Evolutionary conservation across 805 yeast genomes (phyloP).

Genomic region (Teunomyces atbi): DNA sequence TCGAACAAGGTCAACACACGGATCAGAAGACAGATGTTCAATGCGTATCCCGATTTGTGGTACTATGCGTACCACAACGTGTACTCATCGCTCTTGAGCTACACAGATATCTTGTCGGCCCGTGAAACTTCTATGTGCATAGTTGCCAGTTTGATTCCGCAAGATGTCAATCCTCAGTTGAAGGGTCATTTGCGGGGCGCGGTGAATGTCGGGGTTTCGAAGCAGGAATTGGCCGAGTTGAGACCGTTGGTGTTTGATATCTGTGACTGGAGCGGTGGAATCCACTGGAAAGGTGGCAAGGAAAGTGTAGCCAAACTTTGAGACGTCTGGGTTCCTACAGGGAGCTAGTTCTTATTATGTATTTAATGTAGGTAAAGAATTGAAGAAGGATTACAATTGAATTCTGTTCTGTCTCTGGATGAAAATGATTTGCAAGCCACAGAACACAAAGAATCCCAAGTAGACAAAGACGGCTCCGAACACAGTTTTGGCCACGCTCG

Average conservation of each 20-base stretch:
- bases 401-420: constrained; percentile 66
- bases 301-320: constrained; percentile 51
- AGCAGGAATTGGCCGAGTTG: constrained; percentile 58
- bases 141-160: constrained; percentile 80
- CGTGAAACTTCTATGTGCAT: constrained; percentile 76
- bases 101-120: constrained; percentile 56
- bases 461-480: constrained; percentile 88
- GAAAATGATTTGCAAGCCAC: constrained; percentile 79
- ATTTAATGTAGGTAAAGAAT: constrained; percentile 1
- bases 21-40: constrained; percentile 62
- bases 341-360: not conserved
- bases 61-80: constrained; percentile 67
- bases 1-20: constrained; percentile 65
- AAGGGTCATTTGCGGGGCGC: constrained; percentile 92
- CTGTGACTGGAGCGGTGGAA: constrained; percentile 70
- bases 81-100: constrained; percentile 76
- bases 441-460: constrained; percentile 74
- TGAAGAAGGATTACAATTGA: constrained; percentile 27
- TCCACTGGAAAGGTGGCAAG: constrained; percentile 48
- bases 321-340: not conserved
- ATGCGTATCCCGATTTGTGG: constrained; percentile 87
- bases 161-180: constrained; percentile 89
- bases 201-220: constrained; percentile 67
- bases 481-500: constrained; percentile 88
- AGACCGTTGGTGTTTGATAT: constrained; percentile 63